Evolutionary conservation across 2,329 filamentous ascomycete species (phyloP), one percentile per base, ranked within the genome.

Genomic region (Epichloe gansuensis): DNA sequence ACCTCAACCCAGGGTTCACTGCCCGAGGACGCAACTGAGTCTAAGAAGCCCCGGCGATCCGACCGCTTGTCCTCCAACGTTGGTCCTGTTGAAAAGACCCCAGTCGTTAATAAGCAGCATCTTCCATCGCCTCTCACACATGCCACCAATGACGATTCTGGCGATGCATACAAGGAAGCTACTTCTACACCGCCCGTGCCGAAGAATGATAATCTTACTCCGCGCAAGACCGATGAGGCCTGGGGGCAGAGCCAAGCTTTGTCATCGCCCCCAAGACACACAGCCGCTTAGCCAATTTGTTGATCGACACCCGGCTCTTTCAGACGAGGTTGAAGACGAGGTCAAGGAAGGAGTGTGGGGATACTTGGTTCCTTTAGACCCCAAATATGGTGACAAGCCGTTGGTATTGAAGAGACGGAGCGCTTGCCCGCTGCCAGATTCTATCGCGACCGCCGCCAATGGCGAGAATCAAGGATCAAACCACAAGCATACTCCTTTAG

Each of bases 331-430:
- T 4, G 81, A 91, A 57, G 87, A 95, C 64, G 90, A 95, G 69
- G 81, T 75, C 56, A 76, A 80, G 46, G 87, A 95, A 65, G 89
- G 89, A 8, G 89, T 97, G 1, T 98, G 93, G 93, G 94, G 94
- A 12, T 98, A 97, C 63, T 75, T 98, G 5, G 81, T 95, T 51
- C 89, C 91, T 2, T 72, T 95, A 25, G 84, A 91, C 63, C 77
- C 79, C 50, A 80, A 79, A 57, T 82, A 85, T 51, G 84, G 68
- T 43, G 82, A 69, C 71, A 86, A 67, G 69, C 95, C 69, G 46
- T 63, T 81, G 23, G 86, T 94, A 7, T 68, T 98, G 66, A 85
- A 80, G 68, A 88, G 82, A 62, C 79, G 91, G 52, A 78, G 76
- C 54, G 76, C 80, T 38, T 95, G 90, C 64, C 81, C 85, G 0